Evolutionary conservation across 495 filamentous ascomycete genomes (phyloP).

Genomic region (Pyronema domesticum): DNA sequence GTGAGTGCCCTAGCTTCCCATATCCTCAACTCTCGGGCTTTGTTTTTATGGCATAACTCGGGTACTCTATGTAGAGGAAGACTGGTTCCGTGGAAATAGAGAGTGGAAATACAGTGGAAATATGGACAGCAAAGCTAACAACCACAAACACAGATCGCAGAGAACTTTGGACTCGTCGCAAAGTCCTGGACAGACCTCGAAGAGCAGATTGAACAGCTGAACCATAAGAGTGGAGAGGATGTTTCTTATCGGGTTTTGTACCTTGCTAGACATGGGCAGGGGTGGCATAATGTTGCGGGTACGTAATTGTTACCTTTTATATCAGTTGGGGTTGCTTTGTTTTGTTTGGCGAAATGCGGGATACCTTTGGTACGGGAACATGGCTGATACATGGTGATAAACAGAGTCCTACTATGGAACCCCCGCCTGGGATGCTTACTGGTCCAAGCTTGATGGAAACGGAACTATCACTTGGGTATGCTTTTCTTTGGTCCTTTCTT

Average conservation of each 20-base stretch:
- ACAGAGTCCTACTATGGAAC: constrained; percentile 1
- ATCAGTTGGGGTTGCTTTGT: constrained; percentile 47
- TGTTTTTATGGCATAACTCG: background rate
- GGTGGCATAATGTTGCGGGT: constrained; percentile 36
- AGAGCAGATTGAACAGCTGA: constrained; percentile 37
- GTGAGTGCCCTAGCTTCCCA: constrained; percentile 30
- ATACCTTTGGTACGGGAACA: no score
- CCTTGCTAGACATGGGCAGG: constrained; percentile 53
- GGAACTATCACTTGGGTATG: constrained; percentile 40
- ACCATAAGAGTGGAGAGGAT: constrained; percentile 30
- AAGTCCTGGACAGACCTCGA: constrained; percentile 52
- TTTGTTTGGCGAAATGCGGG: no score
- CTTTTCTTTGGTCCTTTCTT: background rate
- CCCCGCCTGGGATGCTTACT: constrained; percentile 42
- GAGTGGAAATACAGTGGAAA: no score
- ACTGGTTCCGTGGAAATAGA: no score
- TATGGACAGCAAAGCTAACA: background rate
- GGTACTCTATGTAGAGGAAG: background rate
- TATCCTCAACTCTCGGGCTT: background rate
- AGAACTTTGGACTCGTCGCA: constrained; percentile 12
- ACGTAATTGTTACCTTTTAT: constrained; percentile 3
- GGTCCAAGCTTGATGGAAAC: constrained; percentile 53
- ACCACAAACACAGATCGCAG: background rate
- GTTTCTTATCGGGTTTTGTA: constrained; percentile 52
- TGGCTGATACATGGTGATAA: constrained; percentile 5